Conservation (phyloP, 306 rosid genomes). For the Betula pendula region DNA sequence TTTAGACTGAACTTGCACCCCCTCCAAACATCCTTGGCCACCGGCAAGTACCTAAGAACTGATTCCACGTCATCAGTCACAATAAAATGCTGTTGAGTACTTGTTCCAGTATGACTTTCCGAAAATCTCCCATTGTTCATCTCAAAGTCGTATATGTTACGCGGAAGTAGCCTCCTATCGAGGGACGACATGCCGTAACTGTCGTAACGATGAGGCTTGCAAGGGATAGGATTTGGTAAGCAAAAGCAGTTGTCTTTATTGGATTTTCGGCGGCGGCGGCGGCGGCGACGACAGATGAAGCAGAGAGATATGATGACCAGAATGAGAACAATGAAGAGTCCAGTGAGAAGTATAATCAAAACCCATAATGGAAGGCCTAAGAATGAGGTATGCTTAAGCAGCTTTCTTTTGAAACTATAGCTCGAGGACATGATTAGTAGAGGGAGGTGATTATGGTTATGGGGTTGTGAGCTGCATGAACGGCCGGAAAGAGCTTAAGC, state of each 20-base stretch:
- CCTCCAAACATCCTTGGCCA: slow-evolving; percentile 29
- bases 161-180: slow-evolving; percentile 41
- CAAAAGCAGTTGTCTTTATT: slow-evolving; percentile 24
- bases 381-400: slow-evolving; percentile 34
- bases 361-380: slow-evolving; percentile 50
- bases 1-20: slow-evolving; percentile 30
- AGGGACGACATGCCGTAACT: slow-evolving; percentile 32
- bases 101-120: slow-evolving; percentile 6
- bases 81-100: slow-evolving; percentile 12
- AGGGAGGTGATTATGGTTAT: not conserved
- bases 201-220: slow-evolving; percentile 5
- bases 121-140: slow-evolving; percentile 22
- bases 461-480: not conserved
- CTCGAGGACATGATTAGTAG: slow-evolving; percentile 8
- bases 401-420: slow-evolving; percentile 13
- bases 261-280: slow-evolving; percentile 20
- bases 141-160: slow-evolving; percentile 26
- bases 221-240: slow-evolving; percentile 28
- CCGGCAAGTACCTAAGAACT: slow-evolving; percentile 4
- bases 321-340: slow-evolving; percentile 16
- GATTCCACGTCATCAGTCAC: slow-evolving; percentile 30
- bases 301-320: slow-evolving; percentile 22
- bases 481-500: not conserved
- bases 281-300: slow-evolving; percentile 15
- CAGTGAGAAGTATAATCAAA: slow-evolving; percentile 23